Percentiles rank a stretch among this genome's conserved stretches.
phyloP scores from a whole-genome alignment of 257 asterid species.

The Prunella vulgaris region DNA sequence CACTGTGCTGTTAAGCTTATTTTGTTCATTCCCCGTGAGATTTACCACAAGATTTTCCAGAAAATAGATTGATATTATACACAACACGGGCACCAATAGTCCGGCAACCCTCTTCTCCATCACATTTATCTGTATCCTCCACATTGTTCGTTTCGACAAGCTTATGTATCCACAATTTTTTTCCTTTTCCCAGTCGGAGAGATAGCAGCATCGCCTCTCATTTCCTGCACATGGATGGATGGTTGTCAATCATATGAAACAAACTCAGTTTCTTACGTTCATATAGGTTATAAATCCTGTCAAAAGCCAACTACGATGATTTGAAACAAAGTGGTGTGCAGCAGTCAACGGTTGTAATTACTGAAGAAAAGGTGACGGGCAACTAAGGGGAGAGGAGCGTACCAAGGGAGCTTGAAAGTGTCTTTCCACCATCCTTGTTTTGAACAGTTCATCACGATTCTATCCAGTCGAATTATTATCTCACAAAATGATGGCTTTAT shows the following conservation, averaged over 20 bases:
- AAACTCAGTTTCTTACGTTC: neutral
- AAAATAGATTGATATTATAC: slow-evolving; percentile 9
- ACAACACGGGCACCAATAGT: neutral
- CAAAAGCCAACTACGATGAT: neutral
- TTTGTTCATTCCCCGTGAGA: slow-evolving; percentile 6
- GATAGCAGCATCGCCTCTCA: neutral
- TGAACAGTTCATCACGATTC: slow-evolving; percentile 57
- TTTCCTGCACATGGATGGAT: slow-evolving; percentile 28
- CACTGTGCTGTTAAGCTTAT: slow-evolving; percentile 19
- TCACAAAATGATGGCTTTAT: slow-evolving; percentile 69
- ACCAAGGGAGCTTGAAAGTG: slow-evolving; percentile 96
- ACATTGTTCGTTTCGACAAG: neutral
- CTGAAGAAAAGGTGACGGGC: neutral
- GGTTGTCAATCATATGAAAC: neutral
- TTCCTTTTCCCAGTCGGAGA: neutral
- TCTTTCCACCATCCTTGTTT: slow-evolving; percentile 99
- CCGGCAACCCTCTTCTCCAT: slow-evolving; percentile 17
- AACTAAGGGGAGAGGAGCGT: slow-evolving; percentile 9
- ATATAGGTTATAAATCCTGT: neutral
- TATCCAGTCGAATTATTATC: slow-evolving; percentile 67
- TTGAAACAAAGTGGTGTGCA: neutral
- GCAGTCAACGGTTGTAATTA: neutral
- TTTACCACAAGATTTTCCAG: neutral
- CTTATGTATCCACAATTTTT: neutral
- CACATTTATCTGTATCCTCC: neutral